A percentile compares a stretch with the other conserved stretches of the same genome.
These are phyloP conservation scores for Panus rudis DNA, from an alignment of 768 basidiomycete species.

Conservation along the genomic window DNA sequence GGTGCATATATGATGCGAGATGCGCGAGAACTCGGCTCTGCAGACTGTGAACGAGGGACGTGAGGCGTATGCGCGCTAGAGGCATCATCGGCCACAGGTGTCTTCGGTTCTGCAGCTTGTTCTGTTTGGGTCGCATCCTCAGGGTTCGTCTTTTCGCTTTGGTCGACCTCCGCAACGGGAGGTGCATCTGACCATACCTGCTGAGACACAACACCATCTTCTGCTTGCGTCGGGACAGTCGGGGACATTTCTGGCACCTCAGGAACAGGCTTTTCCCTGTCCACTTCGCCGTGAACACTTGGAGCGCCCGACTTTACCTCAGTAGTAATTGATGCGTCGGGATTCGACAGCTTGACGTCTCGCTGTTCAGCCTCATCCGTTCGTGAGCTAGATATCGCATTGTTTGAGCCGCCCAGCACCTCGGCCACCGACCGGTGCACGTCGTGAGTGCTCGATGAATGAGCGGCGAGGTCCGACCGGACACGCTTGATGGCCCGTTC, in stretches of 20 bases:
- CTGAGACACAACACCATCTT: no score
- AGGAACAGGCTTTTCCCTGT: no score
- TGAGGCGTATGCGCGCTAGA: slow-evolving; percentile 31
- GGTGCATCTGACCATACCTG: no score
- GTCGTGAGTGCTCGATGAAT: slow-evolving; percentile 30
- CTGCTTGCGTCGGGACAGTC: no score
- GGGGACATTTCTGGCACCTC: no score
- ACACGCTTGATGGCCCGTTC: slow-evolving; percentile 87
- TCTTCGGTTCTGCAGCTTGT: slow-evolving; percentile 14
- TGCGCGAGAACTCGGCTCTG: slow-evolving; percentile 62
- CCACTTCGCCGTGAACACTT: no score
- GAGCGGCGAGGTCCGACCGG: slow-evolving; percentile 75
- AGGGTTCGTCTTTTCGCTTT: no score
- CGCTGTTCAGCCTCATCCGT: slow-evolving; percentile 18
- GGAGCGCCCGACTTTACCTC: no score
- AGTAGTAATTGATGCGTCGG: background rate
- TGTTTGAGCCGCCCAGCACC: slow-evolving; percentile 22
- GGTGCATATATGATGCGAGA: slow-evolving; percentile 49
- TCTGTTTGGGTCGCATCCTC: no score
- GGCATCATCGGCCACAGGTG: slow-evolving; percentile 19
- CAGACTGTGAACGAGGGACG: slow-evolving; percentile 75
- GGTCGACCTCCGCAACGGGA: slow-evolving; percentile 1
- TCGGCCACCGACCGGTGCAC: slow-evolving; percentile 26
- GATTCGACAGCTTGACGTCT: background rate
- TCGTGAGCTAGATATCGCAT: no score